Conservation (phyloP, 1,284 basidiomycete species). For the Ceratobasidium sp. region DNA sequence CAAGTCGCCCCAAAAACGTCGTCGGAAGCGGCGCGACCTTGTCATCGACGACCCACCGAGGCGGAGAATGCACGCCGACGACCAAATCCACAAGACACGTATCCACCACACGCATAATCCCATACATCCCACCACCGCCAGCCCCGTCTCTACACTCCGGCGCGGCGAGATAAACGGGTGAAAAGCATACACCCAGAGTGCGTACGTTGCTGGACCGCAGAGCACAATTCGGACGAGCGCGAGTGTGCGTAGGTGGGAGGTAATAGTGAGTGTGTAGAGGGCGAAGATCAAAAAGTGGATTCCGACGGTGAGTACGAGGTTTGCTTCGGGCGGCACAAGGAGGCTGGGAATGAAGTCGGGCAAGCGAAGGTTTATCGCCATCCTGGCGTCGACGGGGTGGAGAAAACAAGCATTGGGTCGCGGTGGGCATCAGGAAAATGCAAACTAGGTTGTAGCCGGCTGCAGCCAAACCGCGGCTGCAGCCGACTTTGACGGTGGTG, state of each 20-base stretch:
- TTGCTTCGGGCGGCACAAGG: constrained; percentile 42
- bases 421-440: no score
- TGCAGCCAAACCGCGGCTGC: no score
- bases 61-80: constrained; percentile 34
- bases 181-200: constrained; percentile 37
- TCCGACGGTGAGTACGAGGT: constrained; percentile 23
- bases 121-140: constrained; percentile 44
- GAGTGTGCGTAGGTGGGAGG: constrained; percentile 25
- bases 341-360: constrained; percentile 41
- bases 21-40: constrained; percentile 45
- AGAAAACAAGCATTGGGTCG: no score
- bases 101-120: constrained; percentile 45
- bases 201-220: constrained; percentile 26
- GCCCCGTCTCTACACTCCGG: constrained; percentile 39
- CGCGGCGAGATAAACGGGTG: constrained; percentile 7
- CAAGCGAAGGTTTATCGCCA: constrained; percentile 27
- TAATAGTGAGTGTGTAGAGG: constrained; percentile 44
- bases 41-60: constrained; percentile 33
- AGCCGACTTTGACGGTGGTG: no score
- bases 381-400: constrained; percentile 23
- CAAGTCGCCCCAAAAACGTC: constrained; percentile 33
- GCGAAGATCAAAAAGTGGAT: constrained; percentile 20
- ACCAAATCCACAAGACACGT: constrained; percentile 45
- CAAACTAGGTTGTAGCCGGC: no score
- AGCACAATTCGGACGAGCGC: constrained; percentile 27